phyloP scores from a whole-genome alignment of 495 filamentous ascomycete genomes.

The Podospora bellae-mahoneyi region DNA sequence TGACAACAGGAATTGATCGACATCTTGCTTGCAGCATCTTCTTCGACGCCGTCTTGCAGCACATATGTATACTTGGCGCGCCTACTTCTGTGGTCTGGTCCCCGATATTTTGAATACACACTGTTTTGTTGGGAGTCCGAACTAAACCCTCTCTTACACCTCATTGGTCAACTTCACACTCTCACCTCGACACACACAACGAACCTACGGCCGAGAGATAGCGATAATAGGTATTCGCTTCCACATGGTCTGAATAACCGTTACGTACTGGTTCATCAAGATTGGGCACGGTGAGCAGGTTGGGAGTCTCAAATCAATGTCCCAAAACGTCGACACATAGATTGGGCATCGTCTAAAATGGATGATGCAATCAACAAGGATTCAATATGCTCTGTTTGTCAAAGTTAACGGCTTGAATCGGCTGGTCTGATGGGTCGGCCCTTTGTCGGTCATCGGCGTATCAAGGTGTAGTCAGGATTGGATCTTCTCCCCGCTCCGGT shows the following conservation, averaged over 20 bases:
- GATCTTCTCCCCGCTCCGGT: background rate
- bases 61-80: background rate
- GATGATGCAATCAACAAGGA: constrained; percentile 7
- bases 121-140: background rate
- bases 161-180: background rate
- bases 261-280: background rate
- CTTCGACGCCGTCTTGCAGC: background rate
- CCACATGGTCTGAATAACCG: background rate
- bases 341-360: constrained; percentile 1
- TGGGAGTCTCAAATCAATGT: background rate
- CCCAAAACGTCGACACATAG: background rate
- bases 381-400: background rate
- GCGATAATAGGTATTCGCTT: background rate
- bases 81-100: background rate
- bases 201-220: background rate
- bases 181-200: background rate
- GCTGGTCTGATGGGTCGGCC: constrained; percentile 5
- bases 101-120: background rate
- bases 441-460: constrained; percentile 18
- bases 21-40: background rate
- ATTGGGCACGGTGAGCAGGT: background rate
- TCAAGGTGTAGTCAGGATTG: background rate
- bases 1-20: too few species aligned
- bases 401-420: background rate
- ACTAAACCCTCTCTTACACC: background rate